Evolutionary conservation across 1,139 yeast genomes (phyloP), one percentile per base, ranked within the genome.

Genomic region (Kurtzmaniella natalensis): DNA sequence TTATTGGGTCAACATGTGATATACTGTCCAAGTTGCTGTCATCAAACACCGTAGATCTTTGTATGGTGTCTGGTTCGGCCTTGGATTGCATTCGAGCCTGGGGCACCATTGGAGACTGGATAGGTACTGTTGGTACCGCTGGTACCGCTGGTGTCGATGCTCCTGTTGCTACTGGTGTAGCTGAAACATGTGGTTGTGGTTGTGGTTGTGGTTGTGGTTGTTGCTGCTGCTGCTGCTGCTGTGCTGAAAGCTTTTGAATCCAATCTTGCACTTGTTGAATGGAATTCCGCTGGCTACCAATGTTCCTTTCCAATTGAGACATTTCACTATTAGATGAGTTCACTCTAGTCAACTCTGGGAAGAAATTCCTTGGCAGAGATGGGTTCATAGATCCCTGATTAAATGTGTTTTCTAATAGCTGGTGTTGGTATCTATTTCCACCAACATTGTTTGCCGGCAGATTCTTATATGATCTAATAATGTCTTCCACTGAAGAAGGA

Each of bases 241-340:
- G 67, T 30, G 47, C 52, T 2, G 70, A 64, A 32, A 71, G 51
- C 36, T 61, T 70, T 37, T 61, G 74, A 31, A 76, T 64, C 79
- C 80, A 74, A 43, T 76, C 81, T 47, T 74, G 77, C 1, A 74
- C 77, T 46, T 75, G 80, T 50, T 66, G 75, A 35, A 76, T 65
- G 3, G 78, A 69, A 40, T 70, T 72, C 8, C 77, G 79, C 42
- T 76, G 79, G 45, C 62, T 68, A 37, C 55, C 54, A 7, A 76
- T 57, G 38, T 64, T 73, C 25, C 62, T 66, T 43, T 71, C 76
- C 34, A 71, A 50, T 2, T 64, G 67, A 31, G 45, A 48, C 39
- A 67, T 55, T 10, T 51, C 33, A 22, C 56, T 61, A 29, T 40
- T 39, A 7, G 38, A n/a, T 9, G 26, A 11, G 11, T 19, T 14